phyloP scores from a whole-genome alignment of 176 grass and related monocot genomes.

The Cymbopogon citratus region DNA sequence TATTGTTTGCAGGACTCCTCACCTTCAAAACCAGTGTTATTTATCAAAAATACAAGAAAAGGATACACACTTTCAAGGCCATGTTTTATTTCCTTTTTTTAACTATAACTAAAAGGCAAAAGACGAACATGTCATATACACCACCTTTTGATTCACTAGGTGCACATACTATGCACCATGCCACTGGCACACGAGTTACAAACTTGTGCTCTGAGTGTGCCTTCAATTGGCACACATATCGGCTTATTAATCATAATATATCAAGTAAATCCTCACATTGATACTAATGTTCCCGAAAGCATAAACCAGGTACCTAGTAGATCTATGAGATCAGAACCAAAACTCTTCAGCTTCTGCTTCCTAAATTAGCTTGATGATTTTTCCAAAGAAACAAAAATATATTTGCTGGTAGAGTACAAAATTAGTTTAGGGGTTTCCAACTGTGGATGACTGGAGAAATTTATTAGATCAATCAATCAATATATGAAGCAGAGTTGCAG shows the following conservation, averaged over 20 bases:
- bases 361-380: not conserved
- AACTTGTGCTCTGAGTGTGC: not conserved
- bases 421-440: not conserved
- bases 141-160: not conserved
- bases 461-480: not conserved
- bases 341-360: not conserved
- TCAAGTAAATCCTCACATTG: not conserved
- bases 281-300: not conserved
- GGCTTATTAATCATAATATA: not conserved
- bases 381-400: not conserved
- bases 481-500: conserved; percentile 17
- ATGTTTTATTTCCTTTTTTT: not conserved
- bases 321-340: not conserved
- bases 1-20: conserved; percentile 38
- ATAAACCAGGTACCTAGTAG: not conserved
- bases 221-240: not conserved
- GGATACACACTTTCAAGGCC: not conserved
- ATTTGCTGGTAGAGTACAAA: not conserved
- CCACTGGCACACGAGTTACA: not conserved
- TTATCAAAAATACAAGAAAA: not conserved
- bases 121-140: not conserved
- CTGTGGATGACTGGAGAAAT: not conserved
- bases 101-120: not conserved
- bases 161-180: not conserved
- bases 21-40: conserved; percentile 47